A percentile compares a stretch with the other conserved stretches of the same genome.
phyloP scores from a whole-genome alignment of 805 yeast species.

The Candida germanica region DNA sequence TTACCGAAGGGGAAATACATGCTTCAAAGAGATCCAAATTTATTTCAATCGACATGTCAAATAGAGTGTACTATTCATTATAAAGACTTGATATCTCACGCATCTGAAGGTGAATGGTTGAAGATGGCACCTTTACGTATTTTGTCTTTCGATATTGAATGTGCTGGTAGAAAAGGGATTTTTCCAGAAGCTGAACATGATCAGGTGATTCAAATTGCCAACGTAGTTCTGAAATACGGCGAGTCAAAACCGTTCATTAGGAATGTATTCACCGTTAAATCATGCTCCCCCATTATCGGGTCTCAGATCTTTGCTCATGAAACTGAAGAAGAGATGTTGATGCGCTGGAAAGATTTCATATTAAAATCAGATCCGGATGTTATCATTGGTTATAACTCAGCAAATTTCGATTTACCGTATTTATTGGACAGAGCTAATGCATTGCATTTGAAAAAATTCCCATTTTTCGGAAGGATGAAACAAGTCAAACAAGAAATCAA shows the following conservation, averaged over 20 bases:
- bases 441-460: conserved; percentile 62
- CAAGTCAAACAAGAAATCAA: conserved; percentile 71
- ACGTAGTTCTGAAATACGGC: conserved; percentile 84
- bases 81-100: conserved; percentile 68
- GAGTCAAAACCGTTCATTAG: conserved; percentile 85
- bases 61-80: conserved; percentile 74
- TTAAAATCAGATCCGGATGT: conserved; percentile 90
- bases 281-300: conserved; percentile 92
- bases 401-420: conserved; percentile 95
- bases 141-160: conserved; percentile 93
- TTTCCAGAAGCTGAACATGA: conserved; percentile 94
- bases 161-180: conserved; percentile 96
- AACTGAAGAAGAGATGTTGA: conserved; percentile 77
- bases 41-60: conserved; percentile 74
- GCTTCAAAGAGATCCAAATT: conserved; percentile 32
- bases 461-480: conserved; percentile 79
- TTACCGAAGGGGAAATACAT: conserved; percentile 72
- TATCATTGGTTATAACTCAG: conserved; percentile 91
- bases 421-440: conserved; percentile 82
- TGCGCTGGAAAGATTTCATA: conserved; percentile 83
- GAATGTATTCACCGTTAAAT: conserved; percentile 88
- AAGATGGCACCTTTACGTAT: conserved; percentile 91
- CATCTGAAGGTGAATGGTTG: conserved; percentile 91
- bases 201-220: conserved; percentile 95
- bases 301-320: conserved; percentile 78